Conservation (phyloP, 1,284 basidiomycete species). For the Ustilago hordei region DNA sequence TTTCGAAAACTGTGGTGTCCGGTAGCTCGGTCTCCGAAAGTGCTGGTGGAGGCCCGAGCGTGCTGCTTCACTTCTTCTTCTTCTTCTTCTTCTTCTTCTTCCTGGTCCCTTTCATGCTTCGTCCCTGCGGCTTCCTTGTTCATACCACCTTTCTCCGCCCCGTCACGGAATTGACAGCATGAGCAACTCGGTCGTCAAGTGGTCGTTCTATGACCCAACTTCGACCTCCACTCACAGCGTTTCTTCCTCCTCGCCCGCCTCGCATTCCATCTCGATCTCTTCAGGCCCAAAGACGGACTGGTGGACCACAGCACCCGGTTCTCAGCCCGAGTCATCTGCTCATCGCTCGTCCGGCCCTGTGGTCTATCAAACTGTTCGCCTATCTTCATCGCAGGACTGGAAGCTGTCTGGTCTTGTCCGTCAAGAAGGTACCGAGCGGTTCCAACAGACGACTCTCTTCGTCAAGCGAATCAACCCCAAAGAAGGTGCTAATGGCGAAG, state of each 20-base stretch:
- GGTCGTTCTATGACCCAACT: constrained; percentile 37
- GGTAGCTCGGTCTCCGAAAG: neutral
- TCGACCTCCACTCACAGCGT: constrained; percentile 19
- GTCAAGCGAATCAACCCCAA: constrained; percentile 2
- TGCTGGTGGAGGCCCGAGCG: neutral
- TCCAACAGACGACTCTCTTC: constrained; percentile 46
- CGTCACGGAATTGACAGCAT: neutral
- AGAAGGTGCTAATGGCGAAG: neutral
- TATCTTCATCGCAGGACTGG: constrained; percentile 2
- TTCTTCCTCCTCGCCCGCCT: neutral
- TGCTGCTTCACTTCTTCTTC: neutral
- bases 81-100: no score
- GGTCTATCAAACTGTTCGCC: constrained; percentile 7
- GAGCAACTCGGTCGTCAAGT: constrained; percentile 5
- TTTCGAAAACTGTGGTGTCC: neutral
- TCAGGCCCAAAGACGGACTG: constrained; percentile 33
- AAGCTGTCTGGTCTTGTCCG: constrained; percentile 16
- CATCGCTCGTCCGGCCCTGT: constrained; percentile 34
- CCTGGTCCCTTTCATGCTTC: no score
- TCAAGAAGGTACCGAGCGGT: constrained; percentile 29
- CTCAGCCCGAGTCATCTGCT: constrained; percentile 32
- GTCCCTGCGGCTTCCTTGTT: no score
- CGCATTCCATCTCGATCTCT: constrained; percentile 8
- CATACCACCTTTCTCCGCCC: neutral
- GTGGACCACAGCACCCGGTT: constrained; percentile 36